phyloP scores from a whole-genome alignment of 2,329 filamentous ascomycete genomes.

The Fusarium nodosum region DNA sequence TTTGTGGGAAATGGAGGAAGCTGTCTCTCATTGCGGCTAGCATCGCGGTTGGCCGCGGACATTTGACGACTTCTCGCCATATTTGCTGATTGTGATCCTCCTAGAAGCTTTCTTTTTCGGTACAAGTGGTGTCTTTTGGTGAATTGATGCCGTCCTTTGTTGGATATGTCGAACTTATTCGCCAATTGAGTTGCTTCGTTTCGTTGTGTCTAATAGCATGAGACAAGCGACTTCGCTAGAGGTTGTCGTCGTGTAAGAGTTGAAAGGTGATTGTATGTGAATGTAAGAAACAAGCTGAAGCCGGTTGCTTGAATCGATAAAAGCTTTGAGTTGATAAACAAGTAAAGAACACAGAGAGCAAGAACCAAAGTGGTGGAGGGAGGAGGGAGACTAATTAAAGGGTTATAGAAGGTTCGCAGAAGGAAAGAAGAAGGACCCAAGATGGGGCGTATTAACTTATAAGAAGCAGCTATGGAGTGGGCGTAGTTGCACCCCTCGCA shows the following conservation, averaged over 20 bases:
- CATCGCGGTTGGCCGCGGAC: conserved; percentile 44
- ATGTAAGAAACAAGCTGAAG: conserved; percentile 9
- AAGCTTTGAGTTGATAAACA: conserved; percentile 21
- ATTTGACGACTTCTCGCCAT: conserved; percentile 52
- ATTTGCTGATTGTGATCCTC: conserved; percentile 33
- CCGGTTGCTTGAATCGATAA: conserved; percentile 5
- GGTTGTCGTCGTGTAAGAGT: conserved; percentile 28
- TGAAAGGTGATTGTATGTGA: conserved; percentile 2
- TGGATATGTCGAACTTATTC: conserved; percentile 14
- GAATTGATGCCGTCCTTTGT: background rate
- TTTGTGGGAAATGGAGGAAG: conserved; percentile 56
- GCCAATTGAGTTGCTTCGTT: conserved; percentile 23
- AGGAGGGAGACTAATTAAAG: conserved; percentile 47
- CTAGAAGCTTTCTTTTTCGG: conserved; percentile 18
- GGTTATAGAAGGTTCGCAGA: conserved; percentile 48
- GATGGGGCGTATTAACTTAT: conserved; percentile 55
- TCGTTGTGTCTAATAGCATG: conserved; percentile 21
- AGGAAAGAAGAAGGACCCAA: conserved; percentile 47
- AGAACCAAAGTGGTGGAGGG: conserved; percentile 34
- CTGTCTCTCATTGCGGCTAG: conserved; percentile 42
- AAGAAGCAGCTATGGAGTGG: conserved; percentile 43
- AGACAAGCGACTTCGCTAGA: conserved; percentile 17
- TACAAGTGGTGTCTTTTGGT: conserved; percentile 11
- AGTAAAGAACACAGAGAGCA: conserved; percentile 23
- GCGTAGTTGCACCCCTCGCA: conserved; percentile 45